These are phyloP conservation scores for Myriosclerotinia duriaeana DNA, from an alignment of 2,329 filamentous ascomycete genomes.

Conservation along the genomic window DNA sequence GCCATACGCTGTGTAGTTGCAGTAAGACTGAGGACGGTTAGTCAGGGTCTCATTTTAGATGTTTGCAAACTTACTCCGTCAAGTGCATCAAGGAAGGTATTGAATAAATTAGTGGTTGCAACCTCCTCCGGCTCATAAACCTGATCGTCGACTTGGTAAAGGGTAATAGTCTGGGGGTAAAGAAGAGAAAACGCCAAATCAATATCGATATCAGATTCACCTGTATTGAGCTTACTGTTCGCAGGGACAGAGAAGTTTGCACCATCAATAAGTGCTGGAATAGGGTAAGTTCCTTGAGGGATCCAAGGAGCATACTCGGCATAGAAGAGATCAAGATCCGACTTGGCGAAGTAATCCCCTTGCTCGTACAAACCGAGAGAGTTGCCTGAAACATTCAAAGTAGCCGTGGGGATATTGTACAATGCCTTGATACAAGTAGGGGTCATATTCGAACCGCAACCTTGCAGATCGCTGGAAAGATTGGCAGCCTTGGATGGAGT, in stretches of 20 bases:
- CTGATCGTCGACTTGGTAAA: slow-evolving; percentile 37
- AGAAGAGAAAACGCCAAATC: slow-evolving; percentile 38
- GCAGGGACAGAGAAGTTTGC: slow-evolving; percentile 27
- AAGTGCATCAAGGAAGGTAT: slow-evolving; percentile 38
- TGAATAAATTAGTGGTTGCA: slow-evolving; percentile 36
- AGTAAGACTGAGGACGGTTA: slow-evolving; percentile 41
- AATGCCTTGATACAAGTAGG: slow-evolving; percentile 35
- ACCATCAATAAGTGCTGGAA: slow-evolving; percentile 33
- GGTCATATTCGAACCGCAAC: slow-evolving; percentile 29
- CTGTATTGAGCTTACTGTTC: slow-evolving; percentile 16
- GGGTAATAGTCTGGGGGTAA: slow-evolving; percentile 30
- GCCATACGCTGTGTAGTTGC: slow-evolving; percentile 47
- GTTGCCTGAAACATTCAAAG: slow-evolving; percentile 22
- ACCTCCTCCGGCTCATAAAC: slow-evolving; percentile 32
- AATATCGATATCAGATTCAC: slow-evolving; percentile 42
- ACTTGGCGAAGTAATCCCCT: slow-evolving; percentile 30
- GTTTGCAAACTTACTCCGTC: slow-evolving; percentile 30
- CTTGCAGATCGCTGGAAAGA: slow-evolving; percentile 24
- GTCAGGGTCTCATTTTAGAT: not conserved
- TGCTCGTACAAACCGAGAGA: slow-evolving; percentile 27
- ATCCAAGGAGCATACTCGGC: slow-evolving; percentile 27
- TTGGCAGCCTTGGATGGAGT: slow-evolving; percentile 14
- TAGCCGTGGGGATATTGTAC: slow-evolving; percentile 39
- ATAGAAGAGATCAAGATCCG: slow-evolving; percentile 29
- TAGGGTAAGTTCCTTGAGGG: slow-evolving; percentile 28